phyloP scores from a whole-genome alignment of 257 asterid genomes.

The Oldenlandia corymbosa region DNA sequence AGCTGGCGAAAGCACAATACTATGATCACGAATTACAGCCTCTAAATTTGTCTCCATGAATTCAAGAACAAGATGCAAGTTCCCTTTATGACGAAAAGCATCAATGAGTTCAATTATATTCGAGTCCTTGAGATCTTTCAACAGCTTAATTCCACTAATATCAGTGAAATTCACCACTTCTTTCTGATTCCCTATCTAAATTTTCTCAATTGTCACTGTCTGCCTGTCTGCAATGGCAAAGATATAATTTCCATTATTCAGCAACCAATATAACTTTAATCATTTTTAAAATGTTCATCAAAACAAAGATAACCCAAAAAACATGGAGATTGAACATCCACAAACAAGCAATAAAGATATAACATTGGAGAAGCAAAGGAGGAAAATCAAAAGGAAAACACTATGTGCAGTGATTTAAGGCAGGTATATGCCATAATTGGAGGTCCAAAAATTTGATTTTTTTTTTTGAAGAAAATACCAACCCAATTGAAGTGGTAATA shows the following conservation, averaged over 20 bases:
- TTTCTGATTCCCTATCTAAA: conserved; percentile 89
- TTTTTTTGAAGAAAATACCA: no score
- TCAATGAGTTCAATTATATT: conserved; percentile 82
- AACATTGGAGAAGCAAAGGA: no score
- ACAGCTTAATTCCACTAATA: conserved; percentile 82
- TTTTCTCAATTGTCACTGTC: conserved; percentile 89
- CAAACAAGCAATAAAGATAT: no score
- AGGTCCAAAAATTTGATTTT: no score
- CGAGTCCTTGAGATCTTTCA: conserved; percentile 91
- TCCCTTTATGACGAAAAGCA: conserved; percentile 84
- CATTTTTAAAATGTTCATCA: neutral
- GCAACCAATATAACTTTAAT: neutral
- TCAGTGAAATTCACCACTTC: conserved; percentile 97
- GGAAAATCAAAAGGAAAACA: no score
- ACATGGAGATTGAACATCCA: no score
- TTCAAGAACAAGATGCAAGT: conserved; percentile 95
- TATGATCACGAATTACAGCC: conserved; percentile 94
- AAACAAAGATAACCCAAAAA: no score
- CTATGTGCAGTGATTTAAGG: no score
- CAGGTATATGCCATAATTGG: no score
- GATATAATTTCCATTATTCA: conserved; percentile 1
- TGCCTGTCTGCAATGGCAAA: conserved; percentile 95
- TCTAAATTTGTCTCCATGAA: conserved; percentile 99
- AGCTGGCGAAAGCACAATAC: conserved; percentile 85
- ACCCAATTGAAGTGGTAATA: no score